phyloP scores from a whole-genome alignment of 225 moss, liverwort and hornwort genomes.

The Lunularia cruciata region DNA sequence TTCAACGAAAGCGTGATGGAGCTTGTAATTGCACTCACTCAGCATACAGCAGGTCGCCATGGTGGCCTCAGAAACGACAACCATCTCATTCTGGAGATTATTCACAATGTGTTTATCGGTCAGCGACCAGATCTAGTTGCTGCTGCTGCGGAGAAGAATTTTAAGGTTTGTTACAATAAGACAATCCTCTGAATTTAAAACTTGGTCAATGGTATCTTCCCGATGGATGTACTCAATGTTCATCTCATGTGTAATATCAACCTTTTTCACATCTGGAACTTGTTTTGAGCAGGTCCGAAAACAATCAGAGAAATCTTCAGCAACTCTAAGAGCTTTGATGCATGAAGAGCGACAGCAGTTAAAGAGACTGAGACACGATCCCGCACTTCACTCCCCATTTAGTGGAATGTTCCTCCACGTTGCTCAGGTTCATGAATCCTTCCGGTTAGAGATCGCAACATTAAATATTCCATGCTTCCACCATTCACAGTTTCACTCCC shows the following conservation, averaged over 20 bases:
- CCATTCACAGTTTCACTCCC: background rate
- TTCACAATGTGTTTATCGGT: constrained; percentile 60
- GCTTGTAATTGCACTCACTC: constrained; percentile 76
- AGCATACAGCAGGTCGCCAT: constrained; percentile 62
- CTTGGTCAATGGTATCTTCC: background rate
- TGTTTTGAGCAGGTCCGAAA: constrained; percentile 41
- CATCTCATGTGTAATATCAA: background rate
- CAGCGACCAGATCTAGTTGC: constrained; percentile 68
- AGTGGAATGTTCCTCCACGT: constrained; percentile 81
- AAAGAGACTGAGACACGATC: constrained; percentile 25
- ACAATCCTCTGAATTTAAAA: background rate
- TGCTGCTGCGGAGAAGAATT: constrained; percentile 41
- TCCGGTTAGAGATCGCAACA: no score
- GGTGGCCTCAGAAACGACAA: constrained; percentile 80
- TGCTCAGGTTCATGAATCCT: constrained; percentile 33
- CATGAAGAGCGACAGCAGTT: constrained; percentile 55
- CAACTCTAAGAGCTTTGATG: constrained; percentile 51
- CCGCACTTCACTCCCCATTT: constrained; percentile 66
- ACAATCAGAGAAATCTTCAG: constrained; percentile 47
- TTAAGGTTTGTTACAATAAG: constrained; percentile 40
- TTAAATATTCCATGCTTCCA: no score
- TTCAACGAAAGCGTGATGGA: constrained; percentile 86
- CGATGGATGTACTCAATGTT: background rate
- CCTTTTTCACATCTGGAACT: background rate
- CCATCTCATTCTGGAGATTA: constrained; percentile 70